Conservation (phyloP, 352 stramenopile genomes). For the Thraustochytrium sp. region DNA sequence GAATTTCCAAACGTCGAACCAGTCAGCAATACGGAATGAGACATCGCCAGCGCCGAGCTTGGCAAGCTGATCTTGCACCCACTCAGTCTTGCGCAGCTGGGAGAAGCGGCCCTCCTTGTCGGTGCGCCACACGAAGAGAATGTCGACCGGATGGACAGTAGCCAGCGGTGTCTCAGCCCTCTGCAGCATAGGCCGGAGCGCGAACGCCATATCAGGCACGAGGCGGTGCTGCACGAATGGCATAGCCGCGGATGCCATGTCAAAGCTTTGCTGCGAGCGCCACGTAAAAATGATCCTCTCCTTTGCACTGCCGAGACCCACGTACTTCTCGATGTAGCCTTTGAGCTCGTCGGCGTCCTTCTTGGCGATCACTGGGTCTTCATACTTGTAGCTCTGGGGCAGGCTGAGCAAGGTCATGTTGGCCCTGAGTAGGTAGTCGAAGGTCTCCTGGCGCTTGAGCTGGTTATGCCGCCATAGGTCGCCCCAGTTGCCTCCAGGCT, state of each 20-base stretch:
- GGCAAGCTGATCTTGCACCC: neutral
- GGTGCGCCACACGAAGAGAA: conserved; percentile 19
- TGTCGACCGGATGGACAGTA: too few species aligned
- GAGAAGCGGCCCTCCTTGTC: neutral
- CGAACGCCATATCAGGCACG: conserved; percentile 5
- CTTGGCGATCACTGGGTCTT: neutral
- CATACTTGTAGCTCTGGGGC: neutral
- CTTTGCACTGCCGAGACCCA: neutral
- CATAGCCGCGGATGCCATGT: neutral
- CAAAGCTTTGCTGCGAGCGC: neutral
- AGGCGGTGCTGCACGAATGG: conserved; percentile 15
- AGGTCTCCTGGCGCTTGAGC: neutral
- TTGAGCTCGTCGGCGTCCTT: neutral
- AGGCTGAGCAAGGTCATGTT: conserved; percentile 12
- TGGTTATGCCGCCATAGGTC: conserved; percentile 1
- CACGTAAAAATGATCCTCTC: conserved; percentile 1
- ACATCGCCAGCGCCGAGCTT: neutral
- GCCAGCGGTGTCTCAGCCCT: too few species aligned
- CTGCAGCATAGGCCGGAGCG: neutral
- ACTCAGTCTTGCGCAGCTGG: neutral
- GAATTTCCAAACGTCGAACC: neutral
- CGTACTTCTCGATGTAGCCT: neutral
- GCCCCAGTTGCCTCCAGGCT: neutral
- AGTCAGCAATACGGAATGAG: neutral
- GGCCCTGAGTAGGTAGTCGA: neutral